Conservation (phyloP, 1,284 basidiomycete species). For the Moesziomyces sp. region DNA sequence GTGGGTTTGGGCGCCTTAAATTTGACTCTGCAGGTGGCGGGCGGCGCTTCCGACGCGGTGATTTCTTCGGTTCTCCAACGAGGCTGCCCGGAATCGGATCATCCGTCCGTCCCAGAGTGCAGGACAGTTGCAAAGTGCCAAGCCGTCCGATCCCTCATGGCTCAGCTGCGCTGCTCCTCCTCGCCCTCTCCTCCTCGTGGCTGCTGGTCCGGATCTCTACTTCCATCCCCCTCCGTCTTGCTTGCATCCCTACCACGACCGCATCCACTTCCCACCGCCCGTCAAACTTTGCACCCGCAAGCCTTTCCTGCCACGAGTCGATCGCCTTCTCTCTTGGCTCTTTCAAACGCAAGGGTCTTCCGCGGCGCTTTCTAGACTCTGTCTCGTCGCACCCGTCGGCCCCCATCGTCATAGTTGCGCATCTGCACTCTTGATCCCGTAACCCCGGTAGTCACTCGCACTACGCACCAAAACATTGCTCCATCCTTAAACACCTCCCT, state of each 20-base stretch:
- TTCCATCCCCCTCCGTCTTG: conserved; percentile 6
- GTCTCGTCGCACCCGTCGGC: too few species aligned
- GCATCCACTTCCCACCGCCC: background rate
- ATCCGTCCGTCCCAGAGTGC: too few species aligned
- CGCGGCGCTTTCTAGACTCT: too few species aligned
- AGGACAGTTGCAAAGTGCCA: too few species aligned
- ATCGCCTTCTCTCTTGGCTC: background rate
- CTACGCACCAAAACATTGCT: too few species aligned
- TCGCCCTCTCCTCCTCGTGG: background rate
- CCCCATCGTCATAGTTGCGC: too few species aligned
- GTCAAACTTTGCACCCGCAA: background rate
- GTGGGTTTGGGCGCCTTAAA: background rate
- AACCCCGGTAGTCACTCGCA: background rate
- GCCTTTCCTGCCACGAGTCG: background rate
- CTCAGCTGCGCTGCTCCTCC: background rate
- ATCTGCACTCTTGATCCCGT: background rate
- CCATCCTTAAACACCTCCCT: background rate
- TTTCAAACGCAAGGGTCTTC: background rate
- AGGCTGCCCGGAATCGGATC: too few species aligned
- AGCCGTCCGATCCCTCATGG: too few species aligned
- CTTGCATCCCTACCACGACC: conserved; percentile 9
- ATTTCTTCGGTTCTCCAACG: background rate
- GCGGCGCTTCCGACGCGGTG: background rate
- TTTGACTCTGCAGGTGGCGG: background rate
- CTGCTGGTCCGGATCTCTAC: conserved; percentile 10